Base-by-base conservation (phyloP, 305 asterid genomes). In the Stenogyne calaminthoides region DNA sequence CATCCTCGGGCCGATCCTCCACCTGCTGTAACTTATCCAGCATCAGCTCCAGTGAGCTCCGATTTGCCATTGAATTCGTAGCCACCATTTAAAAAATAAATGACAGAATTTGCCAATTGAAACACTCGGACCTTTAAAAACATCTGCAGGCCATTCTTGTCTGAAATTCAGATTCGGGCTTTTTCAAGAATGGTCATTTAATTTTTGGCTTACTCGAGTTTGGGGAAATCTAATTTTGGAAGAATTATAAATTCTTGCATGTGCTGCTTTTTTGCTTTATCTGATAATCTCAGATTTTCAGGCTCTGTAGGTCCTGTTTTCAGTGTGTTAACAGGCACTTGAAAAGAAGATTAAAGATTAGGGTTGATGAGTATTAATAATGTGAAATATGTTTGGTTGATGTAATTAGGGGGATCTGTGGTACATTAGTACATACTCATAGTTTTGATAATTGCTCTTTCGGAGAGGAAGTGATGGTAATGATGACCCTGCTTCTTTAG, bases 21-120 rank as follows among this genome's bases (percentile, higher is more conserved):
- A 36, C 42, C 76, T 84, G 80, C 83, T 83, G 96, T 67, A 89
- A 37, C 68, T 82, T 82, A 8, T 84, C 85, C 76, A 91, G 89
- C 96, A 89, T 86, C 64, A 89, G 78, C 89, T 91, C 97, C 74
- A 91, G 75, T 9, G 93, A 82, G 81, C 97, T 91, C 27, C 82
- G 91, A 73, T 47, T 77, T 68, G 71, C 75, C 88, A 82, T 85
- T 27, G 88, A 66, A 69, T 62, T 71, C 11, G 75, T 54, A 25
- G 80, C 64, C 75, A 76, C 80, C 81, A 79, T 77, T 70, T 14
- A 64, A 6, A 25, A n/a, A 25, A 22, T 22, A 22, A 25, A 25
- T 25, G 29, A 25, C 29, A 25, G 2, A 2, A 22, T 22, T 22
- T 22, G 25, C 25, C 25, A 22, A 22, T 37, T 61, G 67, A 47